Evolutionary conservation across 495 filamentous ascomycete genomes (phyloP).

Genomic region (Penicillium verhagenii): DNA sequence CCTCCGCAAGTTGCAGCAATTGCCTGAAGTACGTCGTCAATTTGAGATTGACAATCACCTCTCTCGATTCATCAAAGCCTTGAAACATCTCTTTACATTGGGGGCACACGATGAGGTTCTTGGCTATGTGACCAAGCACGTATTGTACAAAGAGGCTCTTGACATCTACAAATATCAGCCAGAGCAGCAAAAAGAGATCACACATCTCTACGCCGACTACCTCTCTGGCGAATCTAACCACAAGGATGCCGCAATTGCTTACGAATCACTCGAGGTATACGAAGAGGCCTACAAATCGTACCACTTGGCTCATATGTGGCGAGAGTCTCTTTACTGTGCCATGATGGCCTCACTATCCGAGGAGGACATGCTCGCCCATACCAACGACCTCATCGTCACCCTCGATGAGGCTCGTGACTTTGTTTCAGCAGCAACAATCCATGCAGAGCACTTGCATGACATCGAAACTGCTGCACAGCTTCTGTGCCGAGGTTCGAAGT

Average conservation of each 20-base stretch:
- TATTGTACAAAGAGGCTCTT: slow-evolving; percentile 74
- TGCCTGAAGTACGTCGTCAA: slow-evolving; percentile 63
- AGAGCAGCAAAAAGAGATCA: slow-evolving; percentile 59
- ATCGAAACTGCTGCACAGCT: slow-evolving; percentile 62
- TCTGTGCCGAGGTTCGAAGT: slow-evolving; percentile 81
- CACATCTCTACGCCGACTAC: slow-evolving; percentile 72
- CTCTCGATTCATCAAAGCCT: slow-evolving; percentile 69
- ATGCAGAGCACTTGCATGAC: slow-evolving; percentile 76
- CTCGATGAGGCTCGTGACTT: slow-evolving; percentile 88
- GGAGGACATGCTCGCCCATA: slow-evolving; percentile 61
- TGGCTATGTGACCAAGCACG: slow-evolving; percentile 72
- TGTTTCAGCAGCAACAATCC: slow-evolving; percentile 71
- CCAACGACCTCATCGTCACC: slow-evolving; percentile 63
- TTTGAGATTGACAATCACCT: slow-evolving; percentile 91
- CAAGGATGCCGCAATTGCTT: slow-evolving; percentile 82
- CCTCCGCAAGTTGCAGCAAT: slow-evolving; percentile 77
- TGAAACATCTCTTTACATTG: slow-evolving; percentile 68
- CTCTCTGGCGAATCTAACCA: slow-evolving; percentile 71
- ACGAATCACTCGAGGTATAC: slow-evolving; percentile 80
- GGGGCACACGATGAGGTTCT: slow-evolving; percentile 71
- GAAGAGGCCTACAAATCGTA: slow-evolving; percentile 73
- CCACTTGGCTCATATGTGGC: slow-evolving; percentile 81
- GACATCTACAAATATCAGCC: slow-evolving; percentile 80
- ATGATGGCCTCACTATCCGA: slow-evolving; percentile 60
- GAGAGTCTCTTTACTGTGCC: slow-evolving; percentile 78